Evolutionary conservation across 2,329 filamentous ascomycete genomes (phyloP).

Genomic region (Emydomyces testavorans): DNA sequence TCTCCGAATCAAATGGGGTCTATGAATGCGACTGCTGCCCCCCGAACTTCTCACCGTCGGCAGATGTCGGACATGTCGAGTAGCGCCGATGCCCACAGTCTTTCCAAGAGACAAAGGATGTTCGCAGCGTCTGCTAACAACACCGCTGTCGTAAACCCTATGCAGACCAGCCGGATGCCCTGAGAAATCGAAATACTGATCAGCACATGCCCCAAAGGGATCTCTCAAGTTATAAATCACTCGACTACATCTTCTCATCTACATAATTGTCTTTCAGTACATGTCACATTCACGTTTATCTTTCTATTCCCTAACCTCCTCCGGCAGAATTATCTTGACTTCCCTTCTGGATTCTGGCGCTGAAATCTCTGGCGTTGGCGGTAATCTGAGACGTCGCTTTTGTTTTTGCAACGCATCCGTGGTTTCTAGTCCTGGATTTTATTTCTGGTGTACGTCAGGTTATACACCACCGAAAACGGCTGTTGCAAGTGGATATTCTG

Average conservation of each 20-base stretch:
- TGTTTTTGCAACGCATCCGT: not conserved
- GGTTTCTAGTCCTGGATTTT: not conserved
- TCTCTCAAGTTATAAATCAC: not conserved
- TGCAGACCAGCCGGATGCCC: constrained; percentile 36
- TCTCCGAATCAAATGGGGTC: constrained; percentile 17
- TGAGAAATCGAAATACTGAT: constrained; percentile 4
- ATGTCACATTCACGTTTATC: not conserved
- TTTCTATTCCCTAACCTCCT: not conserved
- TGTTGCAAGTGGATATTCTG: constrained; percentile 4
- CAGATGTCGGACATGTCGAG: constrained; percentile 52
- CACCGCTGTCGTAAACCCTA: constrained; percentile 38
- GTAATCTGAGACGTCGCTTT: not conserved
- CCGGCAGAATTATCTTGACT: not conserved
- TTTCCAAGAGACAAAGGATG: constrained; percentile 49
- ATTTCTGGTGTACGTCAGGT: not conserved
- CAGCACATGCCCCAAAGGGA: not conserved
- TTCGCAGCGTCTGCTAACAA: constrained; percentile 33
- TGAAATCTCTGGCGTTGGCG: constrained; percentile 4
- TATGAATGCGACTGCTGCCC: constrained; percentile 18
- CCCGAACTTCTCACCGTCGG: constrained; percentile 36
- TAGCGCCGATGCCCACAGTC: constrained; percentile 41
- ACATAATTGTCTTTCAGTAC: constrained; percentile 5
- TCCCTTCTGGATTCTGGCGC: not conserved
- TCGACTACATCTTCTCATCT: not conserved
- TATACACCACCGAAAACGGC: not conserved